Base-by-base conservation (phyloP, 2,329 filamentous ascomycete genomes). In the Fusarium decemcellulare region DNA sequence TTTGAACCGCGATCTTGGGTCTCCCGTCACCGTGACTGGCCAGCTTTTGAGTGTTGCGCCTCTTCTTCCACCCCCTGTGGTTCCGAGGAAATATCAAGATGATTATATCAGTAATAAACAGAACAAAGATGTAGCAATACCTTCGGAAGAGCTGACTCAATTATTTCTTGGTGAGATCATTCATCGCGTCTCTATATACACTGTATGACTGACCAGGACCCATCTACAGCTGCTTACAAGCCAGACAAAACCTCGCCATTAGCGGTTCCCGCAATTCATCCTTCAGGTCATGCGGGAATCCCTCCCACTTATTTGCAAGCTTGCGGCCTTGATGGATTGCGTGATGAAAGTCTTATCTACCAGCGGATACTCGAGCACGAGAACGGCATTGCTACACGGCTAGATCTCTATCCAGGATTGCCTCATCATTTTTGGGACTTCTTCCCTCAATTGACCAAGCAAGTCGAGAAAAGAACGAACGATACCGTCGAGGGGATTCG, bases 401-500 rank as follows among this genome's bases (percentile, higher is more conserved):
- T 53, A 4, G 50, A 53, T 42, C 37, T 53, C 9, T 53, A 53
- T 32, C 50, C 50, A 30, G 50, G 50, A 15, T 32, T 53, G 50
- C 50, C 50, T 16, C 50, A 53, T 42, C 50, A 53, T 14, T 53
- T 53, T 16, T 53, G 50, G 37, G 50, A 53, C 5, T 53, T 53
- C 18, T 43, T 43, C 27, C 50, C 50, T 30, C 37, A 53, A 42
- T 42, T 53, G 8, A 53, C 50, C 14, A 42, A 11, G 15, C 50
- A 43, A 6, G 14, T 53, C 27, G 37, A 53, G 37, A 42, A 42
- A 43, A 53, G 50, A 14, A 53, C 50, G 18, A 30, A 53, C 4
- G 50, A 53, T 53, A 53, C 50, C 37, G 37, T 53, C 7, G 12
- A 23, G 16, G 40, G 40, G 16, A 16, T 34, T 34, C 32, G 5